A percentile compares a stretch with the other conserved stretches of the same genome.
Evolutionary conservation across 176 grass and related monocot genomes (phyloP).

Genomic region (Musa schizocarpa): DNA sequence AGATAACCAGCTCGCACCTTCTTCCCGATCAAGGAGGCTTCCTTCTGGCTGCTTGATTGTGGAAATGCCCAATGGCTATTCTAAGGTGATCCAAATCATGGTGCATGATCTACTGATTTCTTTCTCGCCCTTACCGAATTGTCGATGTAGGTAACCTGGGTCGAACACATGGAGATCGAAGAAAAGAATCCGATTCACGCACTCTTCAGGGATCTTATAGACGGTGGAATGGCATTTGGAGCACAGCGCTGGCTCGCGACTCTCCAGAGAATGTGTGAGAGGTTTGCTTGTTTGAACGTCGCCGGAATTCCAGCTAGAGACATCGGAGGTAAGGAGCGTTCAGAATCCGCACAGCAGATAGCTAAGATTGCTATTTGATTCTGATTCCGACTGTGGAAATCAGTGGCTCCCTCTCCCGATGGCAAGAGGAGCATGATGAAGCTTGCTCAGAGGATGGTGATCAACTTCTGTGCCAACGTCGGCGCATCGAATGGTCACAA

Average conservation of each 20-base stretch:
- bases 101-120: neutral
- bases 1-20: slow-evolving; percentile 36
- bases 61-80: slow-evolving; percentile 82
- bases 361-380: neutral
- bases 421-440: slow-evolving; percentile 92
- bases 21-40: slow-evolving; percentile 43
- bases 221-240: slow-evolving; percentile 73
- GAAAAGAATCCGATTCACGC: slow-evolving; percentile 42
- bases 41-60: slow-evolving; percentile 84
- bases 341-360: no score
- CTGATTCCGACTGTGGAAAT: neutral
- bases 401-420: slow-evolving; percentile 55
- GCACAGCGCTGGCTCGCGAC: slow-evolving; percentile 63
- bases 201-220: slow-evolving; percentile 58
- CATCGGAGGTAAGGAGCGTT: slow-evolving; percentile 21
- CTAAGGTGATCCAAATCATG: slow-evolving; percentile 32
- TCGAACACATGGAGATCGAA: slow-evolving; percentile 82
- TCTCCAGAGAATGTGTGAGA: slow-evolving; percentile 76
- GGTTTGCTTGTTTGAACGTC: slow-evolving; percentile 41
- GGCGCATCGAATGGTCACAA: slow-evolving; percentile 54
- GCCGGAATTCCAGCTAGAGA: slow-evolving; percentile 39
- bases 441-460: slow-evolving; percentile 88
- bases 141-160: slow-evolving; percentile 65
- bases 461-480: slow-evolving; percentile 64
- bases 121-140: neutral